Conservation (phyloP, 2,329 filamentous ascomycete species). For the Orbilia oligospora region DNA sequence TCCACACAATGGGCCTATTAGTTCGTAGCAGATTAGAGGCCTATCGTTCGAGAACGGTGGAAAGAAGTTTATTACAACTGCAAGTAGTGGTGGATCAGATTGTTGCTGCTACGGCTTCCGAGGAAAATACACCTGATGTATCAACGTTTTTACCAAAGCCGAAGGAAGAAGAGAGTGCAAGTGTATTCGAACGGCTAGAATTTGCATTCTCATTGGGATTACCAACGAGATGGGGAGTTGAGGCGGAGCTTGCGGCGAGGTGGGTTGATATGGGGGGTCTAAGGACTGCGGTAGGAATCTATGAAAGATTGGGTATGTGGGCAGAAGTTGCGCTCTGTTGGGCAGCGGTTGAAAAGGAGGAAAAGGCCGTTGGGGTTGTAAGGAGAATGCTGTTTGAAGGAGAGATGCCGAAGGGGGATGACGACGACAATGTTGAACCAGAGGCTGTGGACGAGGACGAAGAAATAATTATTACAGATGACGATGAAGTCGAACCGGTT, state of each 20-base stretch:
- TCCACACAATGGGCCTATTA: conserved; percentile 93
- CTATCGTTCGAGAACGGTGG: conserved; percentile 86
- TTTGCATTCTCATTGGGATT: conserved; percentile 88
- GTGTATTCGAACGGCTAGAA: conserved; percentile 80
- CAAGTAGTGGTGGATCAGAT: conserved; percentile 97
- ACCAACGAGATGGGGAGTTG: conserved; percentile 91
- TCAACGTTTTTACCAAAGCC: conserved; percentile 69
- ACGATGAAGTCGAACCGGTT: conserved; percentile 71
- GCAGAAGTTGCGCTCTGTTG: conserved; percentile 93
- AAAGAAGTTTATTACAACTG: conserved; percentile 89
- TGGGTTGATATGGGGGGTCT: conserved; percentile 92
- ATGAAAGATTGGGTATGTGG: conserved; percentile 93
- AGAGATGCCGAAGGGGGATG: conserved; percentile 65
- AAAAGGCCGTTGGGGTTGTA: conserved; percentile 83
- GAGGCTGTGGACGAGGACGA: conserved; percentile 70
- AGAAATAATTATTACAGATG: conserved; percentile 71
- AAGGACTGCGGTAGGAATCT: conserved; percentile 92
- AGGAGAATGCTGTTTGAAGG: conserved; percentile 82
- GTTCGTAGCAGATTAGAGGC: conserved; percentile 91
- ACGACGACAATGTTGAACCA: conserved; percentile 68
- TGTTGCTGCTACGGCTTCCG: conserved; percentile 81
- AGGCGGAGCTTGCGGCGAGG: conserved; percentile 91
- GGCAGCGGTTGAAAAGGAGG: conserved; percentile 82
- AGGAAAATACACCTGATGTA: conserved; percentile 66
- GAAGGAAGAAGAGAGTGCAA: conserved; percentile 84